Conservation (phyloP, 768 basidiomycete genomes). For the Thelephora ganbajun region DNA sequence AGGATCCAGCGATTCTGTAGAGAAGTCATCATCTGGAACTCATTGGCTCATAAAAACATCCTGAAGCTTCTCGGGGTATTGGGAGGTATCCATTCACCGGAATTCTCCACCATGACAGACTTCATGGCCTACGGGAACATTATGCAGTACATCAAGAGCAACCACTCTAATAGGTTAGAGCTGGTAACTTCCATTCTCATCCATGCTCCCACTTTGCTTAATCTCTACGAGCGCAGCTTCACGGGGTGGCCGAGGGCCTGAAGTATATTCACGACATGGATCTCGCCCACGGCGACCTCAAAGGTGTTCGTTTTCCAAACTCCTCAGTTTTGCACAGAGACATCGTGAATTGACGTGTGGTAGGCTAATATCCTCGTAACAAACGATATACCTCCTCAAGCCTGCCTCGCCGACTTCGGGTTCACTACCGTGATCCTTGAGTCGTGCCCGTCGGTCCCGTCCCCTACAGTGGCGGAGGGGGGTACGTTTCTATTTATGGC, state of each 20-base stretch:
- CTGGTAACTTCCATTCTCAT: too few relatives aligned
- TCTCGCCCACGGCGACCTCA: constrained; percentile 2
- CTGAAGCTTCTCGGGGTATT: too few relatives aligned
- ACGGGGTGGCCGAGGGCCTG: neutral
- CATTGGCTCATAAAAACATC: too few relatives aligned
- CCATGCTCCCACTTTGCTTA: too few relatives aligned
- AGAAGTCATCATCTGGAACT: too few relatives aligned
- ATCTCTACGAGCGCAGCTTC: neutral
- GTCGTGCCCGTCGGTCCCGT: too few relatives aligned
- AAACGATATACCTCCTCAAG: constrained; percentile 3
- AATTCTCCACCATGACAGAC: too few relatives aligned
- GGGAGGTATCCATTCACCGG: too few relatives aligned
- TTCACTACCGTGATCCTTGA: constrained; percentile 7
- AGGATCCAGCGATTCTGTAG: neutral
- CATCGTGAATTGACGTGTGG: too few relatives aligned
- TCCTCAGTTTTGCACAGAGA: neutral
- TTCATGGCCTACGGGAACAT: too few relatives aligned
- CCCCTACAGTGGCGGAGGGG: neutral
- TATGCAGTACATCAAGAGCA: too few relatives aligned
- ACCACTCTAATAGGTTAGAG: too few relatives aligned
- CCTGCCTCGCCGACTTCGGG: constrained; percentile 14
- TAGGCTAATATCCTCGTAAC: constrained; percentile 14
- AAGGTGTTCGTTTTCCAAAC: neutral
- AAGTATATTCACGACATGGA: neutral
- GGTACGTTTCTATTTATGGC: neutral